Base-by-base conservation (phyloP, 1,284 basidiomycete species). In the Peniophora sp. region DNA sequence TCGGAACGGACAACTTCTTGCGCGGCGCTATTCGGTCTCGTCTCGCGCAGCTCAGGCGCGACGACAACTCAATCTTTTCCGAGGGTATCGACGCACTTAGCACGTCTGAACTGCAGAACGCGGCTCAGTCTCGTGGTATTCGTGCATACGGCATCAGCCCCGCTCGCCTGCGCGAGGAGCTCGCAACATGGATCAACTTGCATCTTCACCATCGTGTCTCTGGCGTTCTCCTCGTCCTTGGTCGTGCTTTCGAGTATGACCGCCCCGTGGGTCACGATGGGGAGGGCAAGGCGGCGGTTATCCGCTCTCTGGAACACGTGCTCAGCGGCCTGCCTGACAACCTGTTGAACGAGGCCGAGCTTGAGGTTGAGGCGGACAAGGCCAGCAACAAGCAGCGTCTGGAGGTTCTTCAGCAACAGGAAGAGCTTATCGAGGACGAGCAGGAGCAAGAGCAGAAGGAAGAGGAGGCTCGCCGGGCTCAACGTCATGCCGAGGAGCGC, bases 351-450 rank as follows among this genome's bases (percentile, higher is more conserved):
- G 96, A 99, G 75, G 92, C 96, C 22, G 96, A 98, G 69, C 79
- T 99, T 47, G 90, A 94, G 68, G 94, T 98, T 44, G 92, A 93
- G 61, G 89, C 87, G 52, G 93, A 97, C 49, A 88, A 89, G 50
- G 91, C 94, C 14, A 92, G 85, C 61, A 97, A 97, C 79, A 97
- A 97, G 75, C 92, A 98, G 74, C 94, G 96, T 69, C 81, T 99
- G 53, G 96, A 97, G 60, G 96, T 99, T 8, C 74, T 99, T 65
- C 90, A 97, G 63, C 92, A 99, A 65, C 96, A 99, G 69, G 93
- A 99, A 66, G 96, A 99, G 68, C 89, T 99, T 54, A 99, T 99
- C 65, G 95, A 98, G 67, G 96, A 98, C 65, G 96, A 99, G 70
- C 85, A 95, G 57, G 96, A 97, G 66, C 96, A 99, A 69, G 97